Percentiles rank a stretch among this genome's conserved stretches.
Evolutionary conservation across 352 stramenopile species (phyloP).

Genomic region (Elongisporangium senticosum): DNA sequence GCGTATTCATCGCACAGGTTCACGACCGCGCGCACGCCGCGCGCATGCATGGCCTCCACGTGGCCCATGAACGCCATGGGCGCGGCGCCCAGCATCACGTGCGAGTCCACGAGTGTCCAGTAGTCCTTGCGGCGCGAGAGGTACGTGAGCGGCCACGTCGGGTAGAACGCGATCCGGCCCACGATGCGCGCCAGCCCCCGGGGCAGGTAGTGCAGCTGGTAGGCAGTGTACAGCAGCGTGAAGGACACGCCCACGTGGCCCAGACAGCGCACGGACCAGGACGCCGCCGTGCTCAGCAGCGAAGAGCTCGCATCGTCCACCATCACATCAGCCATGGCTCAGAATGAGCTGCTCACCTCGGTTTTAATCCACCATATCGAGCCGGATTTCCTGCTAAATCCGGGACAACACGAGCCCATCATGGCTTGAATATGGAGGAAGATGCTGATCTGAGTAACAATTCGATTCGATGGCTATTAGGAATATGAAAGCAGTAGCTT

Average conservation of each 20-base stretch:
- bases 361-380: not conserved
- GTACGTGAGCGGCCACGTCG: conserved; percentile 91
- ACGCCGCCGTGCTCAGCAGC: not conserved
- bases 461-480: not conserved
- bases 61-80: conserved; percentile 88
- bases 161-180: conserved; percentile 87
- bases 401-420: no score
- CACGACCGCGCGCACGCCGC: conserved; percentile 87
- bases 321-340: not conserved
- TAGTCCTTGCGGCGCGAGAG: conserved; percentile 83
- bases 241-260: conserved; percentile 14
- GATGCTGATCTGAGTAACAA: no score
- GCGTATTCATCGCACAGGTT: conserved; percentile 96
- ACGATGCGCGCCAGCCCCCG: conserved; percentile 66
- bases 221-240: conserved; percentile 65
- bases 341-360: no score
- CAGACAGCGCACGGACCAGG: not conserved
- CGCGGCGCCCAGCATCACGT: conserved; percentile 88
- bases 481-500: not conserved
- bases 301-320: not conserved
- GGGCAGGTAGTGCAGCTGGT: conserved; percentile 89
- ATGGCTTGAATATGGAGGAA: no score
- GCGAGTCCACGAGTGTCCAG: conserved; percentile 89
- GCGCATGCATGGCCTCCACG: conserved; percentile 71
- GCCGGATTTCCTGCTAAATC: not conserved